phyloP scores from a whole-genome alignment of 1,284 basidiomycete genomes.

The Chiua sp. region DNA sequence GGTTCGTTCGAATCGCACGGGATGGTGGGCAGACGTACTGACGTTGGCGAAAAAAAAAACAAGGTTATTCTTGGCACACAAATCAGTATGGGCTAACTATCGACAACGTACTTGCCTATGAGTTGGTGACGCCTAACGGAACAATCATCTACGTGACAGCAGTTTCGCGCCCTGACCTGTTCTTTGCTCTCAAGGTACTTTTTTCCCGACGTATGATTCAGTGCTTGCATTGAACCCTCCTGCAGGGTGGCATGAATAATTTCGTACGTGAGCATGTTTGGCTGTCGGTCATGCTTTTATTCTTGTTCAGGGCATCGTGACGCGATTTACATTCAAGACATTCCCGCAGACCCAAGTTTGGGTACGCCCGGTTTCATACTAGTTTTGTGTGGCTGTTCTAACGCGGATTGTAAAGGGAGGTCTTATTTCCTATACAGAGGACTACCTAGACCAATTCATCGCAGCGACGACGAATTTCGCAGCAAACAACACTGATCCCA shows the following conservation, averaged over 20 bases:
- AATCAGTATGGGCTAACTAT: conserved; percentile 49
- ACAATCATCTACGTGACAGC: conserved; percentile 44
- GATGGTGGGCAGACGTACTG: conserved; percentile 14
- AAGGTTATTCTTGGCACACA: conserved; percentile 28
- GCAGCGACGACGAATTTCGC: no score
- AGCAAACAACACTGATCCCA: no score
- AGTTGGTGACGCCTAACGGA: conserved; percentile 52
- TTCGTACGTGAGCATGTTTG: conserved; percentile 46
- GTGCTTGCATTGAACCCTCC: not conserved
- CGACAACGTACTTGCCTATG: conserved; percentile 52
- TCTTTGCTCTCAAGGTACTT: conserved; percentile 52
- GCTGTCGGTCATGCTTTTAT: no score
- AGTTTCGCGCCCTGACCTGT: conserved; percentile 45
- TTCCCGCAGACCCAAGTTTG: conserved; percentile 58
- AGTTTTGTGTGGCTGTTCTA: no score
- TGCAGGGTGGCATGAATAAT: conserved; percentile 61
- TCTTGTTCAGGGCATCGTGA: conserved; percentile 59
- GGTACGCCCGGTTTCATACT: no score
- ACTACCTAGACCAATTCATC: no score
- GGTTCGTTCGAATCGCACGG: conserved; percentile 51
- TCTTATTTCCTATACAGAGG: no score
- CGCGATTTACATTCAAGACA: conserved; percentile 57
- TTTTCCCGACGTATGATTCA: not conserved
- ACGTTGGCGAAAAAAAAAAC: not conserved
- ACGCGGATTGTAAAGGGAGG: no score